These are phyloP conservation scores for Acacia crassicarpa DNA, from an alignment of 306 rosid species.

Conservation along the genomic window DNA sequence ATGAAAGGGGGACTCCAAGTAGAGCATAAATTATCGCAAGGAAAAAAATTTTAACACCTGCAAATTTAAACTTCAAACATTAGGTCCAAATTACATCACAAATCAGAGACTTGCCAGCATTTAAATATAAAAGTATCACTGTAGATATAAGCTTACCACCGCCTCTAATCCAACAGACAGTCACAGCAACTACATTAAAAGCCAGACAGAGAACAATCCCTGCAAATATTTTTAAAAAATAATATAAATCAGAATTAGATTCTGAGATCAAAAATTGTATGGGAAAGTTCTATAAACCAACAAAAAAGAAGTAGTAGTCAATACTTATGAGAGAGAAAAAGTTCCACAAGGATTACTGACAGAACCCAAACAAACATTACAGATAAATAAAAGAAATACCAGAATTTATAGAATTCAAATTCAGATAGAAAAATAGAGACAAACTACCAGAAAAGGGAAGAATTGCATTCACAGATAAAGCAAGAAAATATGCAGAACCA, in stretches of 20 bases:
- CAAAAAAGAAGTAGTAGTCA: background rate
- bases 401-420: background rate
- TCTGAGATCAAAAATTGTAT: background rate
- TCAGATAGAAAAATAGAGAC: background rate
- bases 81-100: constrained; percentile 25
- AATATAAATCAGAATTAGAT: background rate
- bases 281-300: background rate
- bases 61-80: constrained; percentile 34
- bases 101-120: constrained; percentile 14
- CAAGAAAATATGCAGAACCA: background rate
- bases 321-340: background rate
- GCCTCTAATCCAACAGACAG: constrained; percentile 84
- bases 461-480: background rate
- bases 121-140: constrained; percentile 5
- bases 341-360: background rate
- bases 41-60: constrained; percentile 92
- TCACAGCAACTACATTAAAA: constrained; percentile 82
- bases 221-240: constrained; percentile 39
- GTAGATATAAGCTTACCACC: constrained; percentile 64
- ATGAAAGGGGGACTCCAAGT: constrained; percentile 90
- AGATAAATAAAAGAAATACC: background rate
- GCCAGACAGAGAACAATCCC: constrained; percentile 88
- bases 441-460: background rate
- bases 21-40: constrained; percentile 91
- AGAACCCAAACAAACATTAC: background rate